Evolutionary conservation across 345 rosid genomes (phyloP).

Genomic region (Laguncularia racemosa): DNA sequence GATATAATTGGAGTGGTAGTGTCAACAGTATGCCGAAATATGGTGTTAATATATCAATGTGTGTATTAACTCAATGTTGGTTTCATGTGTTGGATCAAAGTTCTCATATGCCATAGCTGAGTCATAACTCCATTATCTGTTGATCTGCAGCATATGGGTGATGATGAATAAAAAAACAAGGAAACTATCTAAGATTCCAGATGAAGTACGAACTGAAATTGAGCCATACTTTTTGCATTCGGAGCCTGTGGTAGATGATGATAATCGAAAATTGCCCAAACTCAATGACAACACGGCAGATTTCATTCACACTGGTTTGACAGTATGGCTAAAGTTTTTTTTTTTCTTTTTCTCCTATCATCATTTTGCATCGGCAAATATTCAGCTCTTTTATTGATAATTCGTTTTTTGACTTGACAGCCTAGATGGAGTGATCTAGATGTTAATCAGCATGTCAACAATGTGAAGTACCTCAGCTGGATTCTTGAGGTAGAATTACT

Average conservation of each 20-base stretch:
- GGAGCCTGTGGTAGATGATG: constrained; percentile 76
- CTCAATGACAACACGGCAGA: constrained; percentile 71
- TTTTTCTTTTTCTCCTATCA: not conserved
- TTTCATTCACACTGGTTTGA: constrained; percentile 62
- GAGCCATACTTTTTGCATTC: constrained; percentile 70
- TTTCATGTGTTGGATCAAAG: no score
- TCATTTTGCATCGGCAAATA: not conserved
- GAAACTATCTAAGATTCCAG: constrained; percentile 84
- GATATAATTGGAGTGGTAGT: no score
- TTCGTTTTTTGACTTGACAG: constrained; percentile 33
- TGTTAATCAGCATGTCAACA: constrained; percentile 97
- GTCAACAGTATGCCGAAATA: no score
- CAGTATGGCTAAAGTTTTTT: constrained; percentile 38
- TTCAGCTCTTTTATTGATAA: not conserved
- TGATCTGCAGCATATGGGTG: constrained; percentile 75
- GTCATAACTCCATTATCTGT: constrained; percentile 1
- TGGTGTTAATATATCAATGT: no score
- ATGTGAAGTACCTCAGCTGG: constrained; percentile 97
- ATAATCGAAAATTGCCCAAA: constrained; percentile 74
- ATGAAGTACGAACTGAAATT: constrained; percentile 85
- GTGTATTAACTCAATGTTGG: no score
- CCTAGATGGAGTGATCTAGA: constrained; percentile 96
- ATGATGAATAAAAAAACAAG: constrained; percentile 98
- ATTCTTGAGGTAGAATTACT: constrained; percentile 65
- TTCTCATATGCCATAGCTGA: not conserved